Evolutionary conservation across 495 filamentous ascomycete species (phyloP), one percentile per base, ranked within the genome.

Genomic region (Penicillium verhagenii): DNA sequence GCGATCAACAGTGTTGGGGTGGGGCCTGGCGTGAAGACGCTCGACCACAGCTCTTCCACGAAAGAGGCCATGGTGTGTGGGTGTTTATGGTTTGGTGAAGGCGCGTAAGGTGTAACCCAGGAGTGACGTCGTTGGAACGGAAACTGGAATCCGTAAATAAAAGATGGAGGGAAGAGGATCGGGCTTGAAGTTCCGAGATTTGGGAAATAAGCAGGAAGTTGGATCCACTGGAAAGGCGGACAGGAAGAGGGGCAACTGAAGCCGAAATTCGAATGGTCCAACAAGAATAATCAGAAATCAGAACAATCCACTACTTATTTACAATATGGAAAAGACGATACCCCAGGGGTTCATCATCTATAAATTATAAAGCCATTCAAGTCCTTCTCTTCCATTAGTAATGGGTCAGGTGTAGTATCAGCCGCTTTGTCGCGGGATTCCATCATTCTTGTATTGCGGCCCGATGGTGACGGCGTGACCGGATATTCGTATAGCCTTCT

Each of bases 11-110:
- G 86, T 21, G 89, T 89, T 1, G 85, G 89, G 0, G 92, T 98
- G 44, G 94, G 82, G 54, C 92, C 92, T 0, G 92, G 88, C 1
- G 87, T 91, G 77, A 97, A 96, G 79, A 98, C 83, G 63, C 91
- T 96, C 61, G 83, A 80, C 87, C 91, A 95, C 52, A 98, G 86
- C 50, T 91, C 82, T 52, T 82, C 78, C 52, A 96, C 54, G 70
- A 98, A 97, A 60, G 82, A 78, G 16, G 86, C 81, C 92, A 97
- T 97, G 69, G 54, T 64, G 48, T 50, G 21, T 16, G 35, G 38
- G 47, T 13, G 9, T 23, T 29, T 25, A 19, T 14, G 13, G 48
- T 25, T 21, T 52, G 31, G 38, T 52, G 31, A 29, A 29, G 43
- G 28, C 11, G 35, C 37, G 47, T 38, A n/a, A n/a, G n/a, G 20